A percentile compares a stretch with the other conserved stretches of the same genome.
These are phyloP conservation scores for Penicillium olsonii DNA, from an alignment of 2,329 filamentous ascomycete genomes.

Conservation along the genomic window DNA sequence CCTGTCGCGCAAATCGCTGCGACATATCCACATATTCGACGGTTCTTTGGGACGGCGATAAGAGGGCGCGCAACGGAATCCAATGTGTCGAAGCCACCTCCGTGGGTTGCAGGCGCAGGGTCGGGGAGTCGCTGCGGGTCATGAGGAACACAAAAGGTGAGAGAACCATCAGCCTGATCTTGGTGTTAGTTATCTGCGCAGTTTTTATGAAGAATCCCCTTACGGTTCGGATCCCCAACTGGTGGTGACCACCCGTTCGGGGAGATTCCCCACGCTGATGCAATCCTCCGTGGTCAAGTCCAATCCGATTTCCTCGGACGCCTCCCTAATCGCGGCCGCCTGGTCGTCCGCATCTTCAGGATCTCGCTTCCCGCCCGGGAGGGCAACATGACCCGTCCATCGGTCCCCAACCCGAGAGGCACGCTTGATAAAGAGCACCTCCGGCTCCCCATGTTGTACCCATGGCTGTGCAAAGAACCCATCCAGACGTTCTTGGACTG, in stretches of 20 bases:
- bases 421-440: constrained; percentile 71
- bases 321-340: constrained; percentile 64
- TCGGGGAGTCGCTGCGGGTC: constrained; percentile 57
- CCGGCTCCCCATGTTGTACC: constrained; percentile 66
- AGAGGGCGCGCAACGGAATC: constrained; percentile 64
- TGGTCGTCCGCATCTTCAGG: constrained; percentile 64
- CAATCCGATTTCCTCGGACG: constrained; percentile 66
- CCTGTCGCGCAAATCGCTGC: constrained; percentile 60
- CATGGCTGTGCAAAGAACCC: constrained; percentile 65
- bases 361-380: constrained; percentile 69
- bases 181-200: constrained; percentile 17
- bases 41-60: constrained; percentile 62
- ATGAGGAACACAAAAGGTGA: constrained; percentile 69
- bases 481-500: constrained; percentile 47
- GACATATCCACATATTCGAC: constrained; percentile 65
- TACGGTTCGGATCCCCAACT: constrained; percentile 66
- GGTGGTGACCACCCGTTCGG: constrained; percentile 66
- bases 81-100: constrained; percentile 70
- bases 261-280: constrained; percentile 61
- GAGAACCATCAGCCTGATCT: constrained; percentile 63
- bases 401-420: constrained; percentile 65
- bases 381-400: constrained; percentile 69
- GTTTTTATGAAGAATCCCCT: too few relatives aligned
- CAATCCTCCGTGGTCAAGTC: constrained; percentile 54
- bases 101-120: constrained; percentile 64